phyloP scores from a whole-genome alignment of 2,329 filamentous ascomycete genomes.

The Penicillium palitans region DNA sequence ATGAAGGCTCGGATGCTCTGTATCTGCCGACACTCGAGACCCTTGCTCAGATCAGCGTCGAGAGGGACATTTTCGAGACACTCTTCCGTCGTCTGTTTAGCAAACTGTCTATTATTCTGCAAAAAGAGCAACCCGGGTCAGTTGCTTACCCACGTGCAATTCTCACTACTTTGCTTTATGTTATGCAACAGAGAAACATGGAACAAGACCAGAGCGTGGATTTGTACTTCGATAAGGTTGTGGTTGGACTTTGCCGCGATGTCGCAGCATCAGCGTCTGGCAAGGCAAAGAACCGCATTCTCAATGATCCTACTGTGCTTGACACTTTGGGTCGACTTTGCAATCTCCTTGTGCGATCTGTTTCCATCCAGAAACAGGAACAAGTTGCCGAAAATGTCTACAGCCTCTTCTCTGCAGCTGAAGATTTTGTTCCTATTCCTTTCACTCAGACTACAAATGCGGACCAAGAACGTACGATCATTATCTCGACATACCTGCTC shows the following conservation, averaged over 20 bases:
- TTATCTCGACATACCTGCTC: constrained; percentile 59
- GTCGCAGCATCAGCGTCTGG: constrained; percentile 40
- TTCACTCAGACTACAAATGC: constrained; percentile 33
- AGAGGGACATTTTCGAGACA: constrained; percentile 64
- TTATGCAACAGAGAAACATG: constrained; percentile 55
- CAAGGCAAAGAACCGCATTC: constrained; percentile 36
- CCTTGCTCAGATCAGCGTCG: constrained; percentile 63
- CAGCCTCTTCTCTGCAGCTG: constrained; percentile 49
- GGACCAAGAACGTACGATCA: constrained; percentile 50
- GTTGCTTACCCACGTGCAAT: constrained; percentile 60
- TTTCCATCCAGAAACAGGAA: constrained; percentile 54
- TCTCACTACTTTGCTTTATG: constrained; percentile 62
- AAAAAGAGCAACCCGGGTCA: constrained; percentile 49
- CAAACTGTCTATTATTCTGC: constrained; percentile 59
- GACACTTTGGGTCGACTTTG: constrained; percentile 62
- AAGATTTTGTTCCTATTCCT: constrained; percentile 38
- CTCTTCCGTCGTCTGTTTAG: constrained; percentile 63
- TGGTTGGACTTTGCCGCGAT: constrained; percentile 45
- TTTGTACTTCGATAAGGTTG: constrained; percentile 53
- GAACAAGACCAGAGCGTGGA: constrained; percentile 45
- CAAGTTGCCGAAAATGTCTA: constrained; percentile 57
- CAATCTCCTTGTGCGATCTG: constrained; percentile 59
- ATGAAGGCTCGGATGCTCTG: constrained; percentile 45
- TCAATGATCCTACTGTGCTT: constrained; percentile 55
- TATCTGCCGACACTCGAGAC: constrained; percentile 62